phyloP scores from a whole-genome alignment of 2,329 filamentous ascomycete genomes.

The Orbilia blumenaviensis region DNA sequence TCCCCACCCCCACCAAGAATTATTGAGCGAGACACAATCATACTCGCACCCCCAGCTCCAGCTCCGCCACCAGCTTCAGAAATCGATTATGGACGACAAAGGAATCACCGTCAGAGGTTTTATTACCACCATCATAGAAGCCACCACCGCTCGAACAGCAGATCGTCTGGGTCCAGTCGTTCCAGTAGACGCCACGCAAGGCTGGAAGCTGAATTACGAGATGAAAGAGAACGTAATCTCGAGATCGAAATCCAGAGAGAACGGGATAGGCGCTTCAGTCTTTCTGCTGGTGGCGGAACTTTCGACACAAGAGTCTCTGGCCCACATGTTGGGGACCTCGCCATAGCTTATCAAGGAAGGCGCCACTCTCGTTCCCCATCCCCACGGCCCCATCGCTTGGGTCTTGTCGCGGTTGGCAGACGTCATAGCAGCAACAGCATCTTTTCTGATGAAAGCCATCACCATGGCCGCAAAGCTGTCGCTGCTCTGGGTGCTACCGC shows the following conservation, averaged over 20 bases:
- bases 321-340: slow-evolving; percentile 45
- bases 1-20: slow-evolving; percentile 50
- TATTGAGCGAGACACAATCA: slow-evolving; percentile 52
- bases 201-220: slow-evolving; percentile 40
- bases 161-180: slow-evolving; percentile 44
- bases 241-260: slow-evolving; percentile 49
- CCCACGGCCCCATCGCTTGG: slow-evolving; percentile 27
- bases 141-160: slow-evolving; percentile 41
- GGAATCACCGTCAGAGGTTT: slow-evolving; percentile 45
- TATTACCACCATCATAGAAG: slow-evolving; percentile 53
- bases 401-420: slow-evolving; percentile 39
- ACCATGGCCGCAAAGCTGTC: slow-evolving; percentile 42
- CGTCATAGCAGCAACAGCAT: slow-evolving; percentile 43
- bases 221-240: slow-evolving; percentile 50
- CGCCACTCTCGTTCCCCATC: slow-evolving; percentile 46
- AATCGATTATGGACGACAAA: slow-evolving; percentile 33
- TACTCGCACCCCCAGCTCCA: slow-evolving; percentile 34
- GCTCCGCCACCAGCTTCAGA: slow-evolving; percentile 32
- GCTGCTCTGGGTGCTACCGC: slow-evolving; percentile 38
- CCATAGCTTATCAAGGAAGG: slow-evolving; percentile 39
- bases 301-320: slow-evolving; percentile 46
- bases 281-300: slow-evolving; percentile 36
- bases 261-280: slow-evolving; percentile 49
- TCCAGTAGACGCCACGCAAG: slow-evolving; percentile 43
- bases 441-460: slow-evolving; percentile 36